Evolutionary conservation across 345 rosid genomes (phyloP).

Genomic region (Trapa bicornis): DNA sequence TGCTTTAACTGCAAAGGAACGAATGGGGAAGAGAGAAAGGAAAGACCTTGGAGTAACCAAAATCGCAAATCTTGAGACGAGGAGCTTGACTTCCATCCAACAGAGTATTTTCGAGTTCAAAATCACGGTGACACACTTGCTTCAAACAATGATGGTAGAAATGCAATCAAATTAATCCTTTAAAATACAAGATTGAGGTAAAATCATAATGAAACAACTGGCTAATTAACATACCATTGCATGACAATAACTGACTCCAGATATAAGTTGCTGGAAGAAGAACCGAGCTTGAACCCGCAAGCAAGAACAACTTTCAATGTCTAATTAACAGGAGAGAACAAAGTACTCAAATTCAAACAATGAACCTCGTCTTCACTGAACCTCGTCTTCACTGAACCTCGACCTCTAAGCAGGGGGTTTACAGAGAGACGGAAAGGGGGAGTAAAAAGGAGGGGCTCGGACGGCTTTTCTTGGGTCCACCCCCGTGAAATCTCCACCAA

Average conservation of each 20-base stretch:
- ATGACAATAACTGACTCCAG: conserved; percentile 91
- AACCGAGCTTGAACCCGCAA: conserved; percentile 62
- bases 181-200: not conserved
- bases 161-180: conserved; percentile 3
- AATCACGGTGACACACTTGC: conserved; percentile 95
- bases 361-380: conserved; percentile 89
- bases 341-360: not conserved
- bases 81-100: conserved; percentile 95
- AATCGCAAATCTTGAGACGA: conserved; percentile 86
- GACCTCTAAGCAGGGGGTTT: not conserved
- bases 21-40: not conserved
- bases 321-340: not conserved
- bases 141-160: conserved; percentile 24
- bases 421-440: not conserved
- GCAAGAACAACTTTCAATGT: conserved; percentile 1
- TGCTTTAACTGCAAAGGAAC: not conserved
- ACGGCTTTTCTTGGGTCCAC: not conserved
- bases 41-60: conserved; percentile 91
- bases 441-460: not conserved
- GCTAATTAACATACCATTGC: conserved; percentile 52
- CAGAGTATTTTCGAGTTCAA: conserved; percentile 80
- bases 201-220: conserved; percentile 2
- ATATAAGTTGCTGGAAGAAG: conserved; percentile 95
- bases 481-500: conserved; percentile 6
- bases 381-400: conserved; percentile 17